Conservation (phyloP, 78 protist species). For the Dictyostelium citrinum region DNA sequence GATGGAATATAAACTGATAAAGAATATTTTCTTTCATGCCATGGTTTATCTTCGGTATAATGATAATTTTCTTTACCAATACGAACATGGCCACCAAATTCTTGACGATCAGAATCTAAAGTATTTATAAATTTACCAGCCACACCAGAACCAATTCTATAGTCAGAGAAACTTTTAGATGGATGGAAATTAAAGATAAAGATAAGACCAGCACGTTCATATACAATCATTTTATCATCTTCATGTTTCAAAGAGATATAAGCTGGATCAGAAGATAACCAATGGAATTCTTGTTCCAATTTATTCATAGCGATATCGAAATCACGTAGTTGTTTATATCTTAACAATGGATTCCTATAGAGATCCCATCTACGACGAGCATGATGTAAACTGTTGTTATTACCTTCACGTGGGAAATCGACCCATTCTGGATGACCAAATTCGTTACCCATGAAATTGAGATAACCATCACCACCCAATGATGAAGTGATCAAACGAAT, state of each 20-base stretch:
- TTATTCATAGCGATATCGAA: slow-evolving; percentile 80
- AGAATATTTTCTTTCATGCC: slow-evolving; percentile 62
- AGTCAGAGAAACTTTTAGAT: slow-evolving; percentile 75
- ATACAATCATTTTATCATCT: slow-evolving; percentile 88
- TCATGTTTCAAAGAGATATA: slow-evolving; percentile 86
- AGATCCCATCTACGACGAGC: slow-evolving; percentile 93
- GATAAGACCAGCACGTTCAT: slow-evolving; percentile 85
- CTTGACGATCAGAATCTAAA: slow-evolving; percentile 60
- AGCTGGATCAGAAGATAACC: slow-evolving; percentile 65
- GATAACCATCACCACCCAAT: slow-evolving; percentile 96
- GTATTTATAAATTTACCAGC: slow-evolving; percentile 54
- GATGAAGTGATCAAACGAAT: slow-evolving; percentile 88
- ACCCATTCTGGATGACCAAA: slow-evolving; percentile 99
- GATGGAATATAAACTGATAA: slow-evolving; percentile 74
- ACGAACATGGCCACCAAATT: slow-evolving; percentile 70
- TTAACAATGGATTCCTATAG: slow-evolving; percentile 68
- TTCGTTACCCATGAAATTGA: slow-evolving; percentile 98
- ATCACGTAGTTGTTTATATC: slow-evolving; percentile 63
- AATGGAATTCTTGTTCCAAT: slow-evolving; percentile 57
- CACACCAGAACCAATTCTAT: slow-evolving; percentile 69
- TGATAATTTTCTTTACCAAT: not conserved
- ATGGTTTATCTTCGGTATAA: slow-evolving; percentile 30
- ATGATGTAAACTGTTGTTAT: slow-evolving; percentile 86
- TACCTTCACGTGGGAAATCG: slow-evolving; percentile 97
- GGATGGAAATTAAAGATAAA: slow-evolving; percentile 92